A percentile compares a stretch with the other conserved stretches of the same genome.
Evolutionary conservation across 805 yeast species (phyloP).

Genomic region (Kuraishia borneana): DNA sequence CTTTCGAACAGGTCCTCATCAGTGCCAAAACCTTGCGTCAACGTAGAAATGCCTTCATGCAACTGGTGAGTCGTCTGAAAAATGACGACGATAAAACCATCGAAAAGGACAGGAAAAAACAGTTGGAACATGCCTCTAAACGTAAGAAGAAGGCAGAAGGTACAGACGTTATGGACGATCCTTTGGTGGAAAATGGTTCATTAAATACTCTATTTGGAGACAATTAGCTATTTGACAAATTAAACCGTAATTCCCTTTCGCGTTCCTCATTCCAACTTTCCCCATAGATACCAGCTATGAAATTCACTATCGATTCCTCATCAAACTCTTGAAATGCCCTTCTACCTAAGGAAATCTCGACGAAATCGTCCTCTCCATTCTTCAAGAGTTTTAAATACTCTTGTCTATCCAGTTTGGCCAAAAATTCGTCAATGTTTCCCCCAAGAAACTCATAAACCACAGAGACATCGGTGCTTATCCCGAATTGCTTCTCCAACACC

Average conservation of each 20-base stretch:
- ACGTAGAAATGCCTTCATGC: conserved; percentile 70
- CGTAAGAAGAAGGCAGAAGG: conserved; percentile 32
- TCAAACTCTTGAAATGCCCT: conserved; percentile 15
- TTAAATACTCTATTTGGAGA: conserved; percentile 47
- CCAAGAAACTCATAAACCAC: conserved; percentile 10
- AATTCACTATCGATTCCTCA: conserved; percentile 11
- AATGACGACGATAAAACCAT: conserved; percentile 28
- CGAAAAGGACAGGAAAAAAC: conserved; percentile 35
- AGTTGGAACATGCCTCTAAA: conserved; percentile 37
- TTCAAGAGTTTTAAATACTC: conserved; percentile 15
- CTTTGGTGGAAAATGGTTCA: conserved; percentile 61
- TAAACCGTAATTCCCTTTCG: not conserved
- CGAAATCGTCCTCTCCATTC: conserved; percentile 10
- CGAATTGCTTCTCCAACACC: conserved; percentile 12
- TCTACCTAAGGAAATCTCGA: conserved; percentile 16
- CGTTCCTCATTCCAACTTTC: conserved; percentile 17
- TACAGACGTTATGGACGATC: conserved; percentile 56
- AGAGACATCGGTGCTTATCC: conserved; percentile 11
- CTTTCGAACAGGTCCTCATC: conserved; percentile 53
- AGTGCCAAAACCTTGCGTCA: conserved; percentile 63
- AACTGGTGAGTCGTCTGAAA: conserved; percentile 57
- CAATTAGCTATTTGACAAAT: not conserved
- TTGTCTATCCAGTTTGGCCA: conserved; percentile 12
- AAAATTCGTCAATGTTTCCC: conserved; percentile 10
- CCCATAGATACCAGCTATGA: conserved; percentile 14